phyloP scores from a whole-genome alignment of 495 filamentous ascomycete genomes.

The Penicillium diatomitis region DNA sequence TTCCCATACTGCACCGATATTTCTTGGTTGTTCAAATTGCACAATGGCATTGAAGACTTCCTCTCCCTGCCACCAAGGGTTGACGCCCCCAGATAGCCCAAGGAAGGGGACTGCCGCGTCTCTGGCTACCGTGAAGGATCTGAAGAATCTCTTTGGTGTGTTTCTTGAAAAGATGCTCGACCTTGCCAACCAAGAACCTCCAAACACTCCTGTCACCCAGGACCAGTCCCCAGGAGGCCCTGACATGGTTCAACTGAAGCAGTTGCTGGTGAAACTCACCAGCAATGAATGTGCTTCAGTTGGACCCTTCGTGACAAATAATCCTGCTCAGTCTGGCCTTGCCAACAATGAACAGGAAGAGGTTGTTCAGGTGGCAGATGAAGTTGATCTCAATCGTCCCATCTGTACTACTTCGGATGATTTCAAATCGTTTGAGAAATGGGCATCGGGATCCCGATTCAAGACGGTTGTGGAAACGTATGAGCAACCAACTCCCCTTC shows the following conservation, averaged over 20 bases:
- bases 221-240: constrained; percentile 2
- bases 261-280: constrained; percentile 3
- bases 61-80: constrained; percentile 3
- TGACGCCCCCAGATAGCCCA: constrained; percentile 4
- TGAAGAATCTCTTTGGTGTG: no score
- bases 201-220: constrained; percentile 7
- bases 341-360: no score
- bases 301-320: no score
- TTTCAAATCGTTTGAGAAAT: no score
- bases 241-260: constrained; percentile 4
- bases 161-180: constrained; percentile 2
- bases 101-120: neutral
- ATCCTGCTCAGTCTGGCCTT: no score
- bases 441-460: no score
- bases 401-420: no score
- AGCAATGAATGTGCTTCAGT: constrained; percentile 1
- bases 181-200: constrained; percentile 5
- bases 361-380: no score
- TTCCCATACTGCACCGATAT: constrained; percentile 2
- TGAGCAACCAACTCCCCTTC: no score
- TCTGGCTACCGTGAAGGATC: no score
- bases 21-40: constrained; percentile 1
- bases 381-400: no score
- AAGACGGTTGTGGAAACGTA: no score
- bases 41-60: constrained; percentile 2